A percentile compares a stretch with the other conserved stretches of the same genome.
Evolutionary conservation across 164 flowering plant genomes (phyloP).

Genomic region (Chimonanthus praecox): DNA sequence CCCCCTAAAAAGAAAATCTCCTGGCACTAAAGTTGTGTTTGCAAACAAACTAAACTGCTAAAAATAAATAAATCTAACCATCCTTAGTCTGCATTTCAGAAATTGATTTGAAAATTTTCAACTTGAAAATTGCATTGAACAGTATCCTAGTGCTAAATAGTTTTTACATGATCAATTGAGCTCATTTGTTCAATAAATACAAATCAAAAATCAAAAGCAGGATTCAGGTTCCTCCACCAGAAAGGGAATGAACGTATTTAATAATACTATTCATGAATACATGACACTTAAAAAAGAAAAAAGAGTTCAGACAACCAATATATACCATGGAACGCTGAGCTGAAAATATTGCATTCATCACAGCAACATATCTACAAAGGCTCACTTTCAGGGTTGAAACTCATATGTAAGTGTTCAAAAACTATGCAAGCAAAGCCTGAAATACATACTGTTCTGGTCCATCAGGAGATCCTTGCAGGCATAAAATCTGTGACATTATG

Average conservation of each 20-base stretch:
- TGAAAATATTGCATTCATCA: slow-evolving; percentile 97
- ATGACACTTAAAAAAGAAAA: neutral
- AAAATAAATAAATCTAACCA: neutral
- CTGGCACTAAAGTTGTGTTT: neutral
- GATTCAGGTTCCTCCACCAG: neutral
- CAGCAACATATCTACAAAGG: slow-evolving; percentile 80
- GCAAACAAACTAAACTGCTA: neutral
- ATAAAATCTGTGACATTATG: slow-evolving; percentile 63
- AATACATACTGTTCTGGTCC: slow-evolving; percentile 94
- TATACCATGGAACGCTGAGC: slow-evolving; percentile 95
- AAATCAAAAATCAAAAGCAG: neutral
- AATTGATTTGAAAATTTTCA: neutral
- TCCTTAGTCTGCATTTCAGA: neutral
- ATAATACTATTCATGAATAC: neutral
- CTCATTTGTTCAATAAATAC: neutral
- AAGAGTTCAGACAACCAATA: neutral
- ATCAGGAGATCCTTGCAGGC: slow-evolving; percentile 96
- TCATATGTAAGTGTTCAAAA: slow-evolving; percentile 6
- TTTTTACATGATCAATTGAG: neutral
- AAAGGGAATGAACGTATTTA: neutral
- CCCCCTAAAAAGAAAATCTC: neutral
- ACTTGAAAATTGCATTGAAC: neutral
- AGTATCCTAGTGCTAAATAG: neutral
- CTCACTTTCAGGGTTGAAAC: slow-evolving; percentile 11
- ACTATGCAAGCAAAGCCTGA: slow-evolving; percentile 8